Base-by-base conservation (phyloP, 257 asterid genomes). In the Cinchona pubescens region DNA sequence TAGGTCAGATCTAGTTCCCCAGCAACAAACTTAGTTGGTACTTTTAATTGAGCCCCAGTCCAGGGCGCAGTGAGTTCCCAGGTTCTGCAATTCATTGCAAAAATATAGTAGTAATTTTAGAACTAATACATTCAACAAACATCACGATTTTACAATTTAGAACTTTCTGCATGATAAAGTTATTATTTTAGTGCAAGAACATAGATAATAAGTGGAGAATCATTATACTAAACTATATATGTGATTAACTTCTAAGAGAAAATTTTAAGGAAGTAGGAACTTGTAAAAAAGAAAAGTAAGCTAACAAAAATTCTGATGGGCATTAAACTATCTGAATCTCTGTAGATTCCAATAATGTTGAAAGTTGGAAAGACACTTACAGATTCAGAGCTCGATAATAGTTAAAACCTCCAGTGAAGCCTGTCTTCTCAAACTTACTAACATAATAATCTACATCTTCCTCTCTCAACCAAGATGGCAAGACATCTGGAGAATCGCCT, bases 321-420 rank as follows among this genome's bases (percentile, higher is more conserved):
- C n/a, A 38, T 38, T 48, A 42, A n/a, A 69, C 12, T 38, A 23
- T 7, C n/a, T 5, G 6, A 18, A 51, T 5, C 59, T 51, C 23
- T 23, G 45, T 40, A 5, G 45, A 40, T 40, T 2, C 45, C 7
- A 40, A 40, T 5, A 40, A 40, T 40, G 45, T 40, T 5, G 3
- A 10, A 40, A 40, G 45, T 40, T 40, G 45, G 45, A 40, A 73
- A 40, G 25, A 15, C 13, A 0, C 90, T 86, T 73, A 89, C 97
- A 80, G 19, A 58, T 73, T 71, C 30, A 86, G 19, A 2, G 94
- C 90, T 10, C 97, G 93, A 72, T 93, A 93, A 81, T 88, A 91
- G 79, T 93, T 93, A 49, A 93, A 51, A 67, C 85, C 93, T 49
- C 98, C 98, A 0, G 91, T 89, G 88, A 91, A 92, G 61, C 98